phyloP scores from a whole-genome alignment of 208 protist genomes.

The Phytomonas francai region DNA sequence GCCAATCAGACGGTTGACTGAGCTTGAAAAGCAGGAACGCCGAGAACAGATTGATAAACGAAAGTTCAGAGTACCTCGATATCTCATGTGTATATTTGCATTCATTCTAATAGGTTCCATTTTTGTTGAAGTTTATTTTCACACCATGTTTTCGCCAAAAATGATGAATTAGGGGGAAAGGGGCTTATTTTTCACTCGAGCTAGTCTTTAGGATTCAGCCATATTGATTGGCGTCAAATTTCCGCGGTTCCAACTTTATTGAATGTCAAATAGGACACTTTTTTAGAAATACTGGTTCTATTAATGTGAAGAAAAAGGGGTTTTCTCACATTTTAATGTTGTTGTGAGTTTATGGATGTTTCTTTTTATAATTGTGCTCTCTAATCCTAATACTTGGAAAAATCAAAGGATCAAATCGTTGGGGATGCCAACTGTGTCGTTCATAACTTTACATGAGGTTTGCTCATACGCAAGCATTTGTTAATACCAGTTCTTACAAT shows the following conservation, averaged over 20 bases:
- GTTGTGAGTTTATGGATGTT: neutral
- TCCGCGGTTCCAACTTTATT: neutral
- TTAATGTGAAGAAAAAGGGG: neutral
- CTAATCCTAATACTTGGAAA: neutral
- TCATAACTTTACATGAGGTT: neutral
- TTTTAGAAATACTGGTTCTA: neutral
- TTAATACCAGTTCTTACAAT: no score
- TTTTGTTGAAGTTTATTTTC: slow-evolving; percentile 71
- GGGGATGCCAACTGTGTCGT: neutral
- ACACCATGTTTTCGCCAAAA: slow-evolving; percentile 46
- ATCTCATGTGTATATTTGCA: slow-evolving; percentile 50
- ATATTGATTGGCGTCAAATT: neutral
- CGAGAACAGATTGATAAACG: slow-evolving; percentile 40
- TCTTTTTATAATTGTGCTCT: neutral
- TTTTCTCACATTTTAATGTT: neutral
- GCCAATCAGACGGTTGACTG: slow-evolving; percentile 34
- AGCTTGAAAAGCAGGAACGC: slow-evolving; percentile 44
- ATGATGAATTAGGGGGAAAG: slow-evolving; percentile 19
- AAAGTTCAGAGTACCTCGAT: slow-evolving; percentile 31
- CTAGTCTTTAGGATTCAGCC: neutral
- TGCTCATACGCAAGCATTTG: neutral
- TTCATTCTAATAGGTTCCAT: slow-evolving; percentile 60
- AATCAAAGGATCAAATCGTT: neutral
- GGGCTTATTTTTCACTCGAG: neutral
- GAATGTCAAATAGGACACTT: neutral